These are phyloP conservation scores for Blastobotrys chiropterorum DNA, from an alignment of 805 yeast species.

Conservation along the genomic window DNA sequence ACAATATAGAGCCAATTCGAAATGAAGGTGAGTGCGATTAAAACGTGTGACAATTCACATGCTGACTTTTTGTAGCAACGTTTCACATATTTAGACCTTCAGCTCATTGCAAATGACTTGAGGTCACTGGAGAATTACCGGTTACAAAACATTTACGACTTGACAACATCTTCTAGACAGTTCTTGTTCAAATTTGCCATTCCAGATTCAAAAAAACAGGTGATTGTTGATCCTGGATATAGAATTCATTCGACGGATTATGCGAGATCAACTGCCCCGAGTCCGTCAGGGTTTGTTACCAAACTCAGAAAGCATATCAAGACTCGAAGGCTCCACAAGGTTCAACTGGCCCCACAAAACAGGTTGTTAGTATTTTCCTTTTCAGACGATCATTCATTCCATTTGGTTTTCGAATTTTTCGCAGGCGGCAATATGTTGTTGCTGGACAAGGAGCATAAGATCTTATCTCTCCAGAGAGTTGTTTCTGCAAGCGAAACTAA, in stretches of 20 bases:
- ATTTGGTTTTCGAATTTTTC: slow-evolving; percentile 83
- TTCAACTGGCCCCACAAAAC: slow-evolving; percentile 72
- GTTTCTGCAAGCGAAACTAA: slow-evolving; percentile 57
- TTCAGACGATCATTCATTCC: slow-evolving; percentile 65
- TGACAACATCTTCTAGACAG: slow-evolving; percentile 63
- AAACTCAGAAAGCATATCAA: slow-evolving; percentile 84
- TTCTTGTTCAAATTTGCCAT: slow-evolving; percentile 72
- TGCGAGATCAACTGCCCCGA: slow-evolving; percentile 71
- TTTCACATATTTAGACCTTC: slow-evolving; percentile 76
- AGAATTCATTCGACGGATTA: slow-evolving; percentile 72
- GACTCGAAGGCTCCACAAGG: slow-evolving; percentile 64
- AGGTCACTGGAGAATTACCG: slow-evolving; percentile 55
- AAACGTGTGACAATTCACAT: not conserved
- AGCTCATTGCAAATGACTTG: slow-evolving; percentile 63
- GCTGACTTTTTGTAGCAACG: slow-evolving; percentile 54
- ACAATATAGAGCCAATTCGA: not conserved
- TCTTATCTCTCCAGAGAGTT: slow-evolving; percentile 67
- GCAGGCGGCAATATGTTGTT: slow-evolving; percentile 89
- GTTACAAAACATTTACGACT: slow-evolving; percentile 78
- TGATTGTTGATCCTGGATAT: slow-evolving; percentile 83
- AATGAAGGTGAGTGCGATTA: slow-evolving; percentile 6
- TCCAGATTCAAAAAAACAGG: slow-evolving; percentile 71
- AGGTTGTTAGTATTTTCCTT: slow-evolving; percentile 80
- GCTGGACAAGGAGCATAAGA: slow-evolving; percentile 60
- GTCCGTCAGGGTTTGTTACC: slow-evolving; percentile 80